These are phyloP conservation scores for Fragaria iinumae DNA, from an alignment of 306 rosid genomes.

Conservation along the genomic window DNA sequence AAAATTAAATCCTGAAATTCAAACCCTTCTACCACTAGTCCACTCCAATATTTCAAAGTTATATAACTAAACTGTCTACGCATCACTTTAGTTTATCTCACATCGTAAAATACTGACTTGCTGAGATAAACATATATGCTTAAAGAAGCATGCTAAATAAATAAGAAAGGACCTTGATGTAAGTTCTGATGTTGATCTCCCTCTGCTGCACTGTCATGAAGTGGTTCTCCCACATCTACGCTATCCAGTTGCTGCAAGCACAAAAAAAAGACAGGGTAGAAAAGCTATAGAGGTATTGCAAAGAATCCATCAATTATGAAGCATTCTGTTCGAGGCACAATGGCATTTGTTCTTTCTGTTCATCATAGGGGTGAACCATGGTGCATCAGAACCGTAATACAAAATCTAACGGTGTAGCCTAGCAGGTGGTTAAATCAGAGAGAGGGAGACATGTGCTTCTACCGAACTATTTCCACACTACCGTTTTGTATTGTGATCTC, in stretches of 20 bases:
- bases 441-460: not conserved
- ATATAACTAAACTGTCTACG: not conserved
- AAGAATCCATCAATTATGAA: not conserved
- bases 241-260: slow-evolving; percentile 67
- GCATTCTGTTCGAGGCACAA: not conserved
- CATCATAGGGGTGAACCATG: too few species aligned
- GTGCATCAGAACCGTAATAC: not conserved
- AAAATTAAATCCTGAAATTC: not conserved
- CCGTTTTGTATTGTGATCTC: too few species aligned
- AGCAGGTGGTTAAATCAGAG: not conserved
- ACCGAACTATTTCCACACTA: too few species aligned
- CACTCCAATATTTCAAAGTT: not conserved
- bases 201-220: slow-evolving; percentile 31
- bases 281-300: slow-evolving; percentile 12
- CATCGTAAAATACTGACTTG: not conserved
- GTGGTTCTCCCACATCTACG: slow-evolving; percentile 47
- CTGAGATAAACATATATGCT: not conserved
- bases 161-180: slow-evolving; percentile 62
- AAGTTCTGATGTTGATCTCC: slow-evolving; percentile 39
- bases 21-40: not conserved
- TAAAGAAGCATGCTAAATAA: slow-evolving; percentile 4
- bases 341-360: not conserved
- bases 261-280: slow-evolving; percentile 9
- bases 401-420: not conserved
- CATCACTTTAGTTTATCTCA: not conserved